Evolutionary conservation across 495 filamentous ascomycete species (phyloP).

Genomic region (Penicillium cosmopolitanum): DNA sequence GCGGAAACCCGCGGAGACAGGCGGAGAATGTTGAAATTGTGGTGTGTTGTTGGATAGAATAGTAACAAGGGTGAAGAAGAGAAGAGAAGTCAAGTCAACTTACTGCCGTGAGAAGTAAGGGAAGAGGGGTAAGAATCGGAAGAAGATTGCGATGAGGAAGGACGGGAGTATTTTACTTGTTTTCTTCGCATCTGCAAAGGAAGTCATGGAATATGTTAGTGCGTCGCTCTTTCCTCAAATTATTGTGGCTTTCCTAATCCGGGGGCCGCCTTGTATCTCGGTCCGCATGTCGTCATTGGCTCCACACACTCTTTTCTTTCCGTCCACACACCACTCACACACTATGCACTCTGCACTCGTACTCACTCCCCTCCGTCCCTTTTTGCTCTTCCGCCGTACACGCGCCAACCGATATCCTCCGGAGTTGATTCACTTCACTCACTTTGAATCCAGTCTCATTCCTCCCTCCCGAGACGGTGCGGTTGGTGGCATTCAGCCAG

Average conservation of each 20-base stretch:
- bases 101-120: constrained; percentile 3
- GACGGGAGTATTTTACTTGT: constrained; percentile 10
- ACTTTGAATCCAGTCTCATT: not conserved
- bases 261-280: not conserved
- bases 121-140: constrained; percentile 31
- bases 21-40: constrained; percentile 27
- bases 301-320: constrained; percentile 14
- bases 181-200: constrained; percentile 17
- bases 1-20: constrained; percentile 18
- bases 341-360: too few species aligned
- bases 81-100: constrained; percentile 26
- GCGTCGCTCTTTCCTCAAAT: constrained; percentile 2
- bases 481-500: not conserved
- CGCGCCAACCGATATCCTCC: too few species aligned
- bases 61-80: constrained; percentile 37
- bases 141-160: constrained; percentile 16
- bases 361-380: not conserved
- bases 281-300: constrained; percentile 19
- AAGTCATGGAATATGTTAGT: constrained; percentile 2
- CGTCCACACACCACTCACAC: constrained; percentile 6
- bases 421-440: not conserved
- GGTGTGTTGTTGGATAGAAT: constrained; percentile 25
- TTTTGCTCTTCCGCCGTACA: too few species aligned
- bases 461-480: not conserved
- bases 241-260: not conserved